These are phyloP conservation scores for Starmera caribaea DNA, from an alignment of 805 yeast genomes.

Conservation along the genomic window DNA sequence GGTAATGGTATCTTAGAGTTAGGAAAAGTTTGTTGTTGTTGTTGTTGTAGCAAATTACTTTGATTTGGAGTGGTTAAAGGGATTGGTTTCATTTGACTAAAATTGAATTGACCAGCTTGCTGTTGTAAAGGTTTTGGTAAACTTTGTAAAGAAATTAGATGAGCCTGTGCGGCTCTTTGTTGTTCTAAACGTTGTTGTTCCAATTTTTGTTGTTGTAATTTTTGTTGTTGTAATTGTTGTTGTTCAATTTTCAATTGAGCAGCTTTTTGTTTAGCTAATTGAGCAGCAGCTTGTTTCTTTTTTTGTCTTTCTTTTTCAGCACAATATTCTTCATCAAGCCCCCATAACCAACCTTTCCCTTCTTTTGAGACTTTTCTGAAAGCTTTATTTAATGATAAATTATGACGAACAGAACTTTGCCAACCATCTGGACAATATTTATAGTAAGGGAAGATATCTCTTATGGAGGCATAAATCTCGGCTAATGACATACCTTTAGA, in stretches of 20 bases:
- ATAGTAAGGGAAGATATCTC: slow-evolving; percentile 84
- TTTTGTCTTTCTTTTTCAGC: slow-evolving; percentile 73
- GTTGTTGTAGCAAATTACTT: not conserved
- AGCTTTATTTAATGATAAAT: slow-evolving; percentile 75
- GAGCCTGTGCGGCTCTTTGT: slow-evolving; percentile 17
- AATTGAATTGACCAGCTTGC: slow-evolving; percentile 1
- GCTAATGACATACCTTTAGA: slow-evolving; percentile 71
- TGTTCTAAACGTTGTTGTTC: slow-evolving; percentile 14
- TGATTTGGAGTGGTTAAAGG: too few relatives aligned
- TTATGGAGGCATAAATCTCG: slow-evolving; percentile 80
- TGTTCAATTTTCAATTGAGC: slow-evolving; percentile 45
- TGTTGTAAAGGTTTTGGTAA: slow-evolving; percentile 1
- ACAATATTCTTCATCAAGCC: slow-evolving; percentile 75
- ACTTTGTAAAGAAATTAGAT: slow-evolving; percentile 2
- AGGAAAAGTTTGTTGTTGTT: not conserved
- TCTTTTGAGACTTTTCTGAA: slow-evolving; percentile 75
- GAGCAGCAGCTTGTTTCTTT: slow-evolving; percentile 55
- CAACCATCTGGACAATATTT: slow-evolving; percentile 94
- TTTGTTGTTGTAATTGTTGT: slow-evolving; percentile 30
- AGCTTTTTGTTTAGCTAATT: slow-evolving; percentile 49
- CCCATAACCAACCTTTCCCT: slow-evolving; percentile 95
- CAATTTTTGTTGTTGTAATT: slow-evolving; percentile 16
- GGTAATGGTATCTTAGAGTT: slow-evolving; percentile 1
- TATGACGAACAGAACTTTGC: slow-evolving; percentile 93
- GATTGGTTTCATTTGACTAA: not conserved